Evolutionary conservation across 495 filamentous ascomycete species (phyloP), one percentile per base, ranked within the genome.

Genomic region (Penicillium alfredii): DNA sequence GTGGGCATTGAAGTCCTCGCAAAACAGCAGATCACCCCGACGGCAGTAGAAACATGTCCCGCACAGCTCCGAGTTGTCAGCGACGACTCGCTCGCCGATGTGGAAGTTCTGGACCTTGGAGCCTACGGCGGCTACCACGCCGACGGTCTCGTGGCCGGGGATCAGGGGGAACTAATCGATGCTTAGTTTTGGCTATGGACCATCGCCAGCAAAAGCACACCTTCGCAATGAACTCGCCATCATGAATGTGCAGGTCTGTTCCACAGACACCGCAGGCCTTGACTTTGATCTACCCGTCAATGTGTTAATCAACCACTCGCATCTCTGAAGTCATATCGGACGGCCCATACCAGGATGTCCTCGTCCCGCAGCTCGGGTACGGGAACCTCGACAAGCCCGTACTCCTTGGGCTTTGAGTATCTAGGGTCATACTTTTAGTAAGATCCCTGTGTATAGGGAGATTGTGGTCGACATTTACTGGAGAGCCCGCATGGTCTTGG

Each of bases 31-130:
- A 40, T 83, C 66, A 19, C 81, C 81, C 30, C 76, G 74, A 36
- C 80, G 77, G 58, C 80, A 86, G 64, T 84, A 84, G 69, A 81
- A 82, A 61, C 81, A 86, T 44, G 77, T 69, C 18, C 73, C 72
- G 65, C 81, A 86, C 17, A 83, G 74, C 59, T 84, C 81, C 3
- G 61, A 63, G 44, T 65, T 66, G 30, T 69, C 67, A 8, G 62
- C 71, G 14, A 75, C 75, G 8, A 82, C 80, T 45, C 79, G 75
- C 37, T 86, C 80, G 13, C 81, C 80, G 42, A 83, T 40, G 21
- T 68, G 38, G 61, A 86, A 84, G 33, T 63, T 73, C 45, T 75
- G 76, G 33, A 84, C 81, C 40, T 75, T 64, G 27, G 58, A 53
- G 15, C 74, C 74, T n/a, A 77, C 51, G 24, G 66, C 66, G 9